phyloP scores from a whole-genome alignment of 805 yeast species.

The Torulaspora microellipsoides region DNA sequence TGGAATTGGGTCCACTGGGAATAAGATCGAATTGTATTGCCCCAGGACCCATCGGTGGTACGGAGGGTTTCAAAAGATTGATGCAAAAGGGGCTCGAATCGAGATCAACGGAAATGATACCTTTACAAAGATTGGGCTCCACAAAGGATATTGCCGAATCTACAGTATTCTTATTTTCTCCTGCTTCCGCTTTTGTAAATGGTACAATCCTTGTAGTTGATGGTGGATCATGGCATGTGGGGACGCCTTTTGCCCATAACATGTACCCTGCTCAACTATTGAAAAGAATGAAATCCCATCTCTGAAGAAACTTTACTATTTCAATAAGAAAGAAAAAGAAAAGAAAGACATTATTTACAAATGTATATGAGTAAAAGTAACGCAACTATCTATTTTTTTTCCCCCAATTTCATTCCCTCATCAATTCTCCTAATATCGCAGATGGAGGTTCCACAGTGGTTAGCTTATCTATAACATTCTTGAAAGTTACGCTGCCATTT shows the following conservation, averaged over 20 bases:
- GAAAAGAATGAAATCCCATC: conserved; percentile 36
- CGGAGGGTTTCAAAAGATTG: conserved; percentile 79
- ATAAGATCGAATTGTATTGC: conserved; percentile 80
- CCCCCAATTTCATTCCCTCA: conserved; percentile 7
- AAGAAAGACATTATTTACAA: not conserved
- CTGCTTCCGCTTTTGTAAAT: conserved; percentile 71
- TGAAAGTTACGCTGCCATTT: conserved; percentile 14
- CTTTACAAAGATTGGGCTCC: conserved; percentile 60
- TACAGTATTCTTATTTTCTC: conserved; percentile 77
- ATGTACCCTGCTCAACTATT: conserved; percentile 44
- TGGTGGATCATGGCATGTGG: conserved; percentile 88
- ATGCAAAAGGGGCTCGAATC: conserved; percentile 39
- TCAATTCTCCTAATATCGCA: conserved; percentile 15
- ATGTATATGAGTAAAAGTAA: not conserved
- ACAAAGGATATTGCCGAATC: conserved; percentile 82
- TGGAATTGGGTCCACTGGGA: conserved; percentile 88
- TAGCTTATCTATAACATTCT: conserved; percentile 17
- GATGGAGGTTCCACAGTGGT: conserved; percentile 18
- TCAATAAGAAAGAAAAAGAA: not conserved
- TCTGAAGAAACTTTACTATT: conserved; percentile 19
- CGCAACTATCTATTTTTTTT: not conserved
- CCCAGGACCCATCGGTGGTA: conserved; percentile 84
- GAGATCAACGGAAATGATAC: conserved; percentile 43
- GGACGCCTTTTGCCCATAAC: conserved; percentile 37
- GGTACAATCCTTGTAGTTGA: conserved; percentile 82